Percentiles rank a stretch among this genome's conserved stretches.
These are phyloP conservation scores for Diaporthe sp. DNA, from an alignment of 2,329 filamentous ascomycete genomes.

Conservation along the genomic window DNA sequence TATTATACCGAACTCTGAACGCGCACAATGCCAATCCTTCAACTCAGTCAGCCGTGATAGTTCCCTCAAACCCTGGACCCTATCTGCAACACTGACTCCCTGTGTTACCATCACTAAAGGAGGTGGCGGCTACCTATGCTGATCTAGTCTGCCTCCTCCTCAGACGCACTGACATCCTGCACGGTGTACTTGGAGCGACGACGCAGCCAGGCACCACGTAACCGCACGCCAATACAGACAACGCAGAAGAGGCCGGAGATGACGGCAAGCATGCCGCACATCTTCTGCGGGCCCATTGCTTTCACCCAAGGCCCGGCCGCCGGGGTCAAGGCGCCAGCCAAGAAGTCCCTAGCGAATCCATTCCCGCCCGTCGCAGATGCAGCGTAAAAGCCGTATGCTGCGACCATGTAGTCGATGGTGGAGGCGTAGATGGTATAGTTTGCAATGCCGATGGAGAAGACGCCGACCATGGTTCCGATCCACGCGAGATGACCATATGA, in stretches of 20 bases:
- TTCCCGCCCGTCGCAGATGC: slow-evolving; percentile 60
- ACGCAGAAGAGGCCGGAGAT: background rate
- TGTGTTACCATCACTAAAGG: background rate
- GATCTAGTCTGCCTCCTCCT: background rate
- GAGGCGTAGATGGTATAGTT: slow-evolving; percentile 77
- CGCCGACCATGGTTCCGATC: slow-evolving; percentile 4
- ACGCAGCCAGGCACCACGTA: slow-evolving; percentile 14
- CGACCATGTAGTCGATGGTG: slow-evolving; percentile 78
- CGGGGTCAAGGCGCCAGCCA: slow-evolving; percentile 61
- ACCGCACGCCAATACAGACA: background rate
- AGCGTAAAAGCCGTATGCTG: slow-evolving; percentile 73
- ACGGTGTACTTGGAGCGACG: slow-evolving; percentile 31
- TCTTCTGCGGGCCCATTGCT: slow-evolving; percentile 16
- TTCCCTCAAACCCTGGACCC: too few species aligned
- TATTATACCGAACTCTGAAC: background rate
- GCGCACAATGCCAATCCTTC: background rate
- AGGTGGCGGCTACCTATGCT: background rate
- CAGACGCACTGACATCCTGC: background rate
- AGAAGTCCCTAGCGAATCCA: slow-evolving; percentile 75
- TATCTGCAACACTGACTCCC: too few species aligned
- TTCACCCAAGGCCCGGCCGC: slow-evolving; percentile 15
- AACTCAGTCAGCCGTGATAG: background rate
- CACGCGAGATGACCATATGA: slow-evolving; percentile 5
- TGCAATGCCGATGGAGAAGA: slow-evolving; percentile 69
- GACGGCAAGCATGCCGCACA: slow-evolving; percentile 19